These are phyloP conservation scores for Neurospora sp. DNA, from an alignment of 495 filamentous ascomycete species.

Conservation along the genomic window DNA sequence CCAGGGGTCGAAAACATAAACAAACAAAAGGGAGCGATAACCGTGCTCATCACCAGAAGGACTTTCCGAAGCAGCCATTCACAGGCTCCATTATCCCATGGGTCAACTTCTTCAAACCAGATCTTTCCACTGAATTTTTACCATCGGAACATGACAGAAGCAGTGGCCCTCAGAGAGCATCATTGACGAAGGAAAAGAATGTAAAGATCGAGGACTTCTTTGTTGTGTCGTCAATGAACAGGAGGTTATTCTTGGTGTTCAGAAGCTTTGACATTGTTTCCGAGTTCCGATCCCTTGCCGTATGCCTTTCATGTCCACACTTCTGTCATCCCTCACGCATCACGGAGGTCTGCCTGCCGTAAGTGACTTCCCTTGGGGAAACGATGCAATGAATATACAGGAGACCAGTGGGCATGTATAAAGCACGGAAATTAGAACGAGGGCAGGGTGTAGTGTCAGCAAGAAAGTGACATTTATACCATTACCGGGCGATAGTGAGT, in stretches of 20 bases:
- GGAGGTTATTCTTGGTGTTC: not conserved
- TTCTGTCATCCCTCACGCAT: not conserved
- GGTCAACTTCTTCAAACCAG: not conserved
- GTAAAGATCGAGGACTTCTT: not conserved
- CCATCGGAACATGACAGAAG: not conserved
- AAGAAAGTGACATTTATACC: not conserved
- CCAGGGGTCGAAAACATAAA: not conserved
- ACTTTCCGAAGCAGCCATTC: not conserved
- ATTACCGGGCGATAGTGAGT: not conserved
- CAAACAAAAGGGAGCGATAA: not conserved
- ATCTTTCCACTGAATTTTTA: not conserved
- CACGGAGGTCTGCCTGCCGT: not conserved
- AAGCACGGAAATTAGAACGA: not conserved
- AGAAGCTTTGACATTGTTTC: not conserved
- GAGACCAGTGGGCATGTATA: not conserved
- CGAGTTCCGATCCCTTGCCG: not conserved
- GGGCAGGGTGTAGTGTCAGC: not conserved
- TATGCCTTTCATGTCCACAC: not conserved
- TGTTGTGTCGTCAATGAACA: not conserved
- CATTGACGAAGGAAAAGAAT: not conserved
- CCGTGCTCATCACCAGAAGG: not conserved
- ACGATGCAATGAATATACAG: not conserved
- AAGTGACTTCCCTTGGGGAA: not conserved
- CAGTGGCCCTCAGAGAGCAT: not conserved
- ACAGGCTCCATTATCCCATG: not conserved